phyloP scores from a whole-genome alignment of 768 basidiomycete species.

The Tricholomella constricta region DNA sequence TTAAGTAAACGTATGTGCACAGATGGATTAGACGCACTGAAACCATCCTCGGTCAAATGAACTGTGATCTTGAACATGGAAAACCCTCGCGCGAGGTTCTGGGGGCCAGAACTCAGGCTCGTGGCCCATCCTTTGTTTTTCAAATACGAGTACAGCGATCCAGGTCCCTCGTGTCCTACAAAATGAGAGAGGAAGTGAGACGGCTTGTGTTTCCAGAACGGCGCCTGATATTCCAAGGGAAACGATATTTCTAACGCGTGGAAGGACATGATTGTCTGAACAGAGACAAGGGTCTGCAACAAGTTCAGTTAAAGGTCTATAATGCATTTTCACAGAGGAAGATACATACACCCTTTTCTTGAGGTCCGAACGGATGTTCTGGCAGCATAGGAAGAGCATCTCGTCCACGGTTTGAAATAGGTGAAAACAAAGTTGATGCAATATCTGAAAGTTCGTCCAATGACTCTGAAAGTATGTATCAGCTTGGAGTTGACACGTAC shows the following conservation, averaged over 20 bases:
- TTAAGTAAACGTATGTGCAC: neutral
- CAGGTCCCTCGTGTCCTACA: constrained; percentile 90
- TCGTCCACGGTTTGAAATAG: constrained; percentile 62
- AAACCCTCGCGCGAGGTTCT: constrained; percentile 78
- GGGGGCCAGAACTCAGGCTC: constrained; percentile 66
- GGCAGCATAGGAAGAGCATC: constrained; percentile 62
- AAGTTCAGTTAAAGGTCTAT: neutral
- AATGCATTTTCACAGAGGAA: neutral
- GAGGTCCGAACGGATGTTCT: constrained; percentile 76
- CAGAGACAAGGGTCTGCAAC: constrained; percentile 71
- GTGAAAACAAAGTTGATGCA: constrained; percentile 69
- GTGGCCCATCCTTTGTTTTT: constrained; percentile 90
- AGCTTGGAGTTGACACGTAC: neutral
- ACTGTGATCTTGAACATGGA: constrained; percentile 87
- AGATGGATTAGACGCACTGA: constrained; percentile 54
- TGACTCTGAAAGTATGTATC: constrained; percentile 50
- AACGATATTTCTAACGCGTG: constrained; percentile 84
- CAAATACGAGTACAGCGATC: constrained; percentile 87
- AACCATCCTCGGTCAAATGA: constrained; percentile 81
- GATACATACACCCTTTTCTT: constrained; percentile 67
- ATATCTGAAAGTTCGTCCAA: constrained; percentile 70
- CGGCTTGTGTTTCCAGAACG: constrained; percentile 79
- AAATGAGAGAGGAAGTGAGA: constrained; percentile 76
- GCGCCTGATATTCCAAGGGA: constrained; percentile 71
- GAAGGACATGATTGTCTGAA: constrained; percentile 89